These are phyloP conservation scores for Cryptomeria japonica DNA, from an alignment of 75 land plant genomes.

Conservation along the genomic window DNA sequence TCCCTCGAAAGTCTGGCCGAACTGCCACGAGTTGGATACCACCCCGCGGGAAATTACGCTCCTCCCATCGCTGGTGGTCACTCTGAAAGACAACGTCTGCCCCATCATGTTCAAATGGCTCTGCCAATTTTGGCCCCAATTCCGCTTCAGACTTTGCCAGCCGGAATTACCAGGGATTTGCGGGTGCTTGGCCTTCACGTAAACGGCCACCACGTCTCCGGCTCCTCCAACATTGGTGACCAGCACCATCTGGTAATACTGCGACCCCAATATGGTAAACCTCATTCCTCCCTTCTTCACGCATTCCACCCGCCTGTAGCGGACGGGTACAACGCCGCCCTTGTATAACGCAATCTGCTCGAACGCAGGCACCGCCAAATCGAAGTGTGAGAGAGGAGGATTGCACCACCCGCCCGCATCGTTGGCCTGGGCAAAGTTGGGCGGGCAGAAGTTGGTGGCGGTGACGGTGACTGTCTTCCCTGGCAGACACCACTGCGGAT, in stretches of 20 bases:
- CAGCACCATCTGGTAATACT: neutral
- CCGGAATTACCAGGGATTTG: neutral
- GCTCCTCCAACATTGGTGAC: neutral
- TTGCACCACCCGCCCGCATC: conserved; percentile 17
- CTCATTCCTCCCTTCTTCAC: neutral
- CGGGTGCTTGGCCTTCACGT: conserved; percentile 15
- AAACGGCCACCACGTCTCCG: conserved; percentile 23
- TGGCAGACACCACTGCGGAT: neutral
- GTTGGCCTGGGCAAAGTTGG: neutral
- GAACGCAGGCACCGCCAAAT: conserved; percentile 15
- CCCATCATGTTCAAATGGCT: conserved; percentile 16
- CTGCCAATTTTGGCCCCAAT: conserved; percentile 40
- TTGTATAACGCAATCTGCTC: conserved; percentile 10
- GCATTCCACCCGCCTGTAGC: conserved; percentile 1
- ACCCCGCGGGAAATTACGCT: conserved; percentile 18
- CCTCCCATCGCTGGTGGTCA: conserved; percentile 26
- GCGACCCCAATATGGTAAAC: neutral
- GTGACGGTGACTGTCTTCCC: conserved; percentile 11
- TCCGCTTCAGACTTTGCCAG: conserved; percentile 31
- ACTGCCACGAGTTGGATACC: conserved; percentile 23
- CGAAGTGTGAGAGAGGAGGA: conserved; percentile 18
- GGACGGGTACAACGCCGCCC: conserved; percentile 7
- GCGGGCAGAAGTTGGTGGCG: conserved; percentile 27
- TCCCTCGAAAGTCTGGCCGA: conserved; percentile 40
- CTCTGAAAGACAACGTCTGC: conserved; percentile 32